Percentiles rank a stretch among this genome's conserved stretches.
Evolutionary conservation across 768 basidiomycete species (phyloP).

Genomic region (Atractiella rhizophila): DNA sequence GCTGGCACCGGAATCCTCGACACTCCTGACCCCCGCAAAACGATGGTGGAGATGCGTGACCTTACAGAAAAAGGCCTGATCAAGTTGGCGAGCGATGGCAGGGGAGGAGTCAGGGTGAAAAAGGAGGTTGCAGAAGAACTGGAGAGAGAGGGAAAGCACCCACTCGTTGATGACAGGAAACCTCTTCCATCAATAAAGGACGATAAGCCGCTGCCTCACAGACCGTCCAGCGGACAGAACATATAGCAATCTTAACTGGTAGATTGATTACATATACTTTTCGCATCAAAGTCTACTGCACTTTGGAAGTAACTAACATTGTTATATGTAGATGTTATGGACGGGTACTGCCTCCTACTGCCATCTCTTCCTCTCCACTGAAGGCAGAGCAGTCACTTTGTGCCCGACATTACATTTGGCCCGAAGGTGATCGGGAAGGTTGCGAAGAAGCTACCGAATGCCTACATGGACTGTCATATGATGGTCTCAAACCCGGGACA

Average conservation of each 20-base stretch:
- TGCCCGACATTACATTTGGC: slow-evolving; percentile 98
- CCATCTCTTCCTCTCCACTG: neutral
- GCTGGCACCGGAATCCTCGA: slow-evolving; percentile 89
- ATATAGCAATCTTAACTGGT: neutral
- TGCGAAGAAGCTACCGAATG: slow-evolving; percentile 60
- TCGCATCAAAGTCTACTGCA: neutral
- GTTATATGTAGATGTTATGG: slow-evolving; percentile 59
- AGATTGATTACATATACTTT: too few relatives aligned
- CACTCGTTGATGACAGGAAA: too few relatives aligned
- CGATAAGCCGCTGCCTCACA: too few relatives aligned
- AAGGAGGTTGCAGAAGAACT: too few relatives aligned
- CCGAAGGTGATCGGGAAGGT: slow-evolving; percentile 52
- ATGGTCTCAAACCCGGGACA: slow-evolving; percentile 88
- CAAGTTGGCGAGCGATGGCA: too few relatives aligned
- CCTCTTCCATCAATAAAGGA: too few relatives aligned
- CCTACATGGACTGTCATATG: slow-evolving; percentile 99
- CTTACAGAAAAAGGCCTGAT: too few relatives aligned
- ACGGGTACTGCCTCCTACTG: slow-evolving; percentile 28
- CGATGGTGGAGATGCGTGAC: slow-evolving; percentile 45
- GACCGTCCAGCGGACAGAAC: too few relatives aligned
- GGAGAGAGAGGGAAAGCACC: too few relatives aligned
- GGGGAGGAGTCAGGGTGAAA: too few relatives aligned
- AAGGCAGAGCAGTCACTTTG: slow-evolving; percentile 46
- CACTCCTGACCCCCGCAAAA: slow-evolving; percentile 46
- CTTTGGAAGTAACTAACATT: neutral